Conservation (phyloP, 345 rosid species). For the Eucalyptus polybractea region DNA sequence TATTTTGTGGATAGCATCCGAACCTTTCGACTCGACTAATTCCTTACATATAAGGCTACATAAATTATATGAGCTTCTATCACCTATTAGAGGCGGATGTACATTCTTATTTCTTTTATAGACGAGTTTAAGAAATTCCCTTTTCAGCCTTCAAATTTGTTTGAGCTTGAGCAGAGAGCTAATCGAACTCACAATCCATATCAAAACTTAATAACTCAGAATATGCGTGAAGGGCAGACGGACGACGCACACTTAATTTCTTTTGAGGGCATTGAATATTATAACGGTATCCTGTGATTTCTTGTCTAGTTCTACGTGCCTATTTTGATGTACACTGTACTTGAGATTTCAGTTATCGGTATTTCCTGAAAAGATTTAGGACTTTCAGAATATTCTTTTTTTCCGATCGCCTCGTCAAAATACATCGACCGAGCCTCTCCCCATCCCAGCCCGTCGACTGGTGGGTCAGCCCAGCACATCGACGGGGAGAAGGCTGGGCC, state of each 20-base stretch:
- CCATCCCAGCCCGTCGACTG: background rate
- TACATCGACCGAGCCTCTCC: background rate
- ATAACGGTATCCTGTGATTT: background rate
- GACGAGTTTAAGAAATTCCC: background rate
- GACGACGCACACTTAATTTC: background rate
- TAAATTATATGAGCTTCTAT: background rate
- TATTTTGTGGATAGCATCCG: background rate
- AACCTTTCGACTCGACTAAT: background rate
- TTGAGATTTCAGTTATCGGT: background rate
- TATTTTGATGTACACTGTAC: background rate
- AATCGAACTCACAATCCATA: background rate
- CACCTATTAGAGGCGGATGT: accelerated
- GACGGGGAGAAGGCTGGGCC: background rate
- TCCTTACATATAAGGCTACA: accelerated
- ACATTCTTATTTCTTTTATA: accelerated
- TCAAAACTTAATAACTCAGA: background rate
- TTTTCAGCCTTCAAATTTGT: background rate
- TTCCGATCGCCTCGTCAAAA: background rate
- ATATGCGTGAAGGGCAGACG: too few relatives aligned
- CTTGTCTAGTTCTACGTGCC: background rate
- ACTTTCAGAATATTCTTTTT: background rate
- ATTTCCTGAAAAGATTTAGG: background rate
- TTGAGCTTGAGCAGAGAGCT: background rate
- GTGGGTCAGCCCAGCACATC: background rate
- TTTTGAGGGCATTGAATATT: background rate